Percentiles rank a stretch among this genome's conserved stretches.
Conservation (phyloP, 176 grass and related monocot species). For the Guadua angustifolia region DNA sequence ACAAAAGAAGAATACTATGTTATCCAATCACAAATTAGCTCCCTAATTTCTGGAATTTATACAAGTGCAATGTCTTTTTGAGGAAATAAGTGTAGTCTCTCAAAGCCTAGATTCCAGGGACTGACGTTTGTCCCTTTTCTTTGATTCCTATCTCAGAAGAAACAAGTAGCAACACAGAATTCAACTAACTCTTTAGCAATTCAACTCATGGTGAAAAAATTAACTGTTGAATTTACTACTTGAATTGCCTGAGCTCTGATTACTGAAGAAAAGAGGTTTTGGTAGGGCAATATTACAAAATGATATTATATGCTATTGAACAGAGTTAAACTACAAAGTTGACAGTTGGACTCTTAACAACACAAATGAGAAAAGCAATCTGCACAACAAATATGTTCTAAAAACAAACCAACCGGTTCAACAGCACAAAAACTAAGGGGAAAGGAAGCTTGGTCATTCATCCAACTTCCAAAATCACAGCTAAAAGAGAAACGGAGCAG, state of each 20-base stretch:
- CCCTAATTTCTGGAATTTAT: too few relatives aligned
- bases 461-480: too few relatives aligned
- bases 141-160: conserved; percentile 25
- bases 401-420: not conserved
- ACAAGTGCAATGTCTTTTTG: too few relatives aligned
- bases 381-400: not conserved
- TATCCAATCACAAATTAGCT: too few relatives aligned
- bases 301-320: not conserved
- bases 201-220: too few relatives aligned
- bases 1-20: too few relatives aligned
- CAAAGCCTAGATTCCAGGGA: too few relatives aligned
- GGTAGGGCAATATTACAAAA: not conserved
- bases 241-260: not conserved
- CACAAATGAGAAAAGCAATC: not conserved
- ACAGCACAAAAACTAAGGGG: not conserved
- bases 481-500: too few relatives aligned
- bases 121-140: too few relatives aligned
- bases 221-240: too few relatives aligned
- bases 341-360: not conserved
- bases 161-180: conserved; percentile 11
- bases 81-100: too few relatives aligned
- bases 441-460: too few relatives aligned
- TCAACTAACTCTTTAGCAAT: not conserved
- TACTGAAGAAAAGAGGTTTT: not conserved
- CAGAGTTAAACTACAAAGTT: not conserved